Conservation (phyloP, 139 green algal species). For the Chara braunii region DNA sequence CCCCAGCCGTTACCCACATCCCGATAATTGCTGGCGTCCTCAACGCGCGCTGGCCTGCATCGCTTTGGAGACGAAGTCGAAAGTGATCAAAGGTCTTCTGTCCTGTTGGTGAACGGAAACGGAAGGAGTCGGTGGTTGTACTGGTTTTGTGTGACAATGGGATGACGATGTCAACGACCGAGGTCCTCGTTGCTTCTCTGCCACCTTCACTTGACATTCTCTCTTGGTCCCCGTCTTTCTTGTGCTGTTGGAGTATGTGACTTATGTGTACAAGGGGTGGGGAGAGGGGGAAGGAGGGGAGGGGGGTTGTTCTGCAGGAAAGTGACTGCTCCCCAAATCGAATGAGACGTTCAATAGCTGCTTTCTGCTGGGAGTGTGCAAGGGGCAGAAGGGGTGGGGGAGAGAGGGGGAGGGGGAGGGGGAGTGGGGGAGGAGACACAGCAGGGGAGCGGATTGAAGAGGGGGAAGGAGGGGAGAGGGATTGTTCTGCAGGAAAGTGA, state of each 20-base stretch:
- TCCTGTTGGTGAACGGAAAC: too few species aligned
- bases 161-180: not conserved
- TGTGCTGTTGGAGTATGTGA: not conserved
- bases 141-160: too few species aligned
- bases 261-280: constrained; percentile 1
- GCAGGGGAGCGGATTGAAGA: not conserved
- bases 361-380: too few species aligned
- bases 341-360: too few species aligned
- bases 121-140: too few species aligned
- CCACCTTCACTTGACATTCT: not conserved
- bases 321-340: too few species aligned
- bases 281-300: constrained; percentile 1
- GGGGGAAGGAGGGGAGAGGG: not conserved
- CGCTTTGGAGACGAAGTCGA: too few species aligned
- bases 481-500: not conserved
- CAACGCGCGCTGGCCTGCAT: not conserved
- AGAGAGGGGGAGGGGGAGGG: not conserved
- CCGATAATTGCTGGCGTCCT: not conserved
- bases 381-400: not conserved
- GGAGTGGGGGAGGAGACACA: not conserved
- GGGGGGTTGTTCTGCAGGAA: too few species aligned
- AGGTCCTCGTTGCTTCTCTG: not conserved
- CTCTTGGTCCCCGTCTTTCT: not conserved
- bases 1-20: not conserved
- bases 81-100: too few species aligned